These are phyloP conservation scores for Sporothrix pseudoabietina DNA, from an alignment of 2,329 filamentous ascomycete genomes.

Conservation along the genomic window DNA sequence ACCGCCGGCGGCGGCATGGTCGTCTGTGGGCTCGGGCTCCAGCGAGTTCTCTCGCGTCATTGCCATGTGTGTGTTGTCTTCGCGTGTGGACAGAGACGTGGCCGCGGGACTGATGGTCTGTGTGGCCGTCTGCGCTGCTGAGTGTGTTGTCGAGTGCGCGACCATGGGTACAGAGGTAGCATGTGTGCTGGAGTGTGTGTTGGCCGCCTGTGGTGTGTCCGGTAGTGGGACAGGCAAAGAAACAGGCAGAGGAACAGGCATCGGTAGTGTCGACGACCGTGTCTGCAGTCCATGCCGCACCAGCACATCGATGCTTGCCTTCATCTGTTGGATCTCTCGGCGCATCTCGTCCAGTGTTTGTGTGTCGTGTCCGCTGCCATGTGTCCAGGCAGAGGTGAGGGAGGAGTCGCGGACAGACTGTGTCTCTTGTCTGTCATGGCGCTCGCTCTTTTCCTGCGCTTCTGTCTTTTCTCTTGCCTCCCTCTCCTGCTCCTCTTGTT, in stretches of 20 bases:
- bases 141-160: neutral
- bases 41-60: constrained; percentile 51
- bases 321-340: constrained; percentile 36
- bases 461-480: neutral
- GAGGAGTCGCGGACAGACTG: neutral
- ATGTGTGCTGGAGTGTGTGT: neutral
- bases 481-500: neutral
- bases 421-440: neutral
- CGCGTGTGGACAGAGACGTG: constrained; percentile 36
- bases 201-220: neutral
- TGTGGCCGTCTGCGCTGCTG: neutral
- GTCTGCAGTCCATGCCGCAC: constrained; percentile 30
- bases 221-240: neutral
- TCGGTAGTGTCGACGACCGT: neutral
- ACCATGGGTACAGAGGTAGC: constrained; percentile 31
- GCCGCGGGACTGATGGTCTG: neutral
- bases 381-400: neutral
- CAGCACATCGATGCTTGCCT: constrained; percentile 35
- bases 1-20: constrained; percentile 32
- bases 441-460: neutral
- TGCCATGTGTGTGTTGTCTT: constrained; percentile 43
- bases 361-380: neutral
- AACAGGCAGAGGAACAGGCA: neutral
- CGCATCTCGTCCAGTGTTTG: constrained; percentile 20
- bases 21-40: constrained; percentile 39